Conservation (phyloP, 1,284 basidiomycete species). For the Porodaedalea pini region DNA sequence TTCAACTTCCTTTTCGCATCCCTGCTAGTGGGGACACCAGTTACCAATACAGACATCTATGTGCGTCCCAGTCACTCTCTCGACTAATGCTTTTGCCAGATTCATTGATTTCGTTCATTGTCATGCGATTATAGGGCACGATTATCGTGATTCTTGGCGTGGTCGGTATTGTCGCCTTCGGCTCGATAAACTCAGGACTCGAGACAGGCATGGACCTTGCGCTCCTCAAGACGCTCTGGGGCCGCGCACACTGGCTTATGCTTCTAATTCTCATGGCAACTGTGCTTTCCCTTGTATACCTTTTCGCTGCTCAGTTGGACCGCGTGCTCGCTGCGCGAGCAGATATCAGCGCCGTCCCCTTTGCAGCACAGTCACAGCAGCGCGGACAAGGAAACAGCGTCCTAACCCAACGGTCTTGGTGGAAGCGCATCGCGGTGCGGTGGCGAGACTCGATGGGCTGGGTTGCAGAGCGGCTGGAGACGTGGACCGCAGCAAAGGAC, state of each 20-base stretch:
- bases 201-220: slow-evolving; percentile 63
- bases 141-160: slow-evolving; percentile 78
- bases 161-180: slow-evolving; percentile 81
- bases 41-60: slow-evolving; percentile 77
- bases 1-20: slow-evolving; percentile 88
- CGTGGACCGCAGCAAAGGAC: slow-evolving; percentile 72
- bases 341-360: slow-evolving; percentile 59
- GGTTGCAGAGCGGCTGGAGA: slow-evolving; percentile 63
- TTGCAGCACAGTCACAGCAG: slow-evolving; percentile 37
- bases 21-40: slow-evolving; percentile 77
- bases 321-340: slow-evolving; percentile 60
- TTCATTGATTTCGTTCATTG: neutral
- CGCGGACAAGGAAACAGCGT: slow-evolving; percentile 20
- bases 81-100: neutral
- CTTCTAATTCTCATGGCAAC: slow-evolving; percentile 80
- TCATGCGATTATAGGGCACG: slow-evolving; percentile 54
- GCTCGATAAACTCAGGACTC: slow-evolving; percentile 77
- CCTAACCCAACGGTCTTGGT: neutral
- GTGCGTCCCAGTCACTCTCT: slow-evolving; percentile 37
- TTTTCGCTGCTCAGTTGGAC: slow-evolving; percentile 65
- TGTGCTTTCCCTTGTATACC: slow-evolving; percentile 62
- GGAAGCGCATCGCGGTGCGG: slow-evolving; percentile 26
- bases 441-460: slow-evolving; percentile 50
- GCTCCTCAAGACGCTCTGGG: slow-evolving; percentile 80
- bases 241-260: slow-evolving; percentile 79